These are phyloP conservation scores for Harringtonia lauricola DNA, from an alignment of 2,329 filamentous ascomycete species.

Conservation along the genomic window DNA sequence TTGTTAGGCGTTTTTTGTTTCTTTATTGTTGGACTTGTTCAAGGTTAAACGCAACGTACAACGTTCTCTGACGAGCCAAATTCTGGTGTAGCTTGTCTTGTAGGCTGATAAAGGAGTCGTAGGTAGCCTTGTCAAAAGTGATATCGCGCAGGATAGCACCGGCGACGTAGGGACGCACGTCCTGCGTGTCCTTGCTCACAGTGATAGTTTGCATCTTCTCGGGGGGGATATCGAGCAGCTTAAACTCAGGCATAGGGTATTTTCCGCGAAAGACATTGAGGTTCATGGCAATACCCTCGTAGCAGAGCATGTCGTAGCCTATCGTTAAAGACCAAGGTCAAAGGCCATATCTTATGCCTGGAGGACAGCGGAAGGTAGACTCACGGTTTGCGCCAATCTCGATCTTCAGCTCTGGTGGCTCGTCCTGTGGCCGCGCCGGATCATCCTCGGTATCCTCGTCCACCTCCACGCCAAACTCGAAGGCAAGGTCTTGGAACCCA, in stretches of 20 bases:
- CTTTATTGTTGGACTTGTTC: no score
- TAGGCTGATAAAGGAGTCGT: slow-evolving; percentile 93
- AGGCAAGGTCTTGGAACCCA: slow-evolving; percentile 94
- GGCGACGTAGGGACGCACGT: slow-evolving; percentile 79
- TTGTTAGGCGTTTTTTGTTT: no score
- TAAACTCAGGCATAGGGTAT: slow-evolving; percentile 67
- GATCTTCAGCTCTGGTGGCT: slow-evolving; percentile 90
- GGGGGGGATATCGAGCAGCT: slow-evolving; percentile 57
- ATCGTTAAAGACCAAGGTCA: background rate
- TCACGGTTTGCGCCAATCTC: slow-evolving; percentile 78
- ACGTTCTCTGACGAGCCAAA: slow-evolving; percentile 78
- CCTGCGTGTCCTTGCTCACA: slow-evolving; percentile 62
- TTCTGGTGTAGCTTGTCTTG: slow-evolving; percentile 99
- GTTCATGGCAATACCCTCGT: slow-evolving; percentile 92
- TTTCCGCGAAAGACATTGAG: slow-evolving; percentile 88
- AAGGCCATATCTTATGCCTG: background rate
- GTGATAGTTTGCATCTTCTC: slow-evolving; percentile 72
- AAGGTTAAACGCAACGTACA: slow-evolving; percentile 24
- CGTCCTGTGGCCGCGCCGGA: slow-evolving; percentile 62
- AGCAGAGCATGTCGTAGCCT: slow-evolving; percentile 79
- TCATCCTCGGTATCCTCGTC: slow-evolving; percentile 85
- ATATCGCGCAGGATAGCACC: slow-evolving; percentile 83
- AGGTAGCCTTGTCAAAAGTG: slow-evolving; percentile 81
- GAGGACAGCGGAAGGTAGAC: background rate
- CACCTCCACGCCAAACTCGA: slow-evolving; percentile 96